Evolutionary conservation across 805 yeast species (phyloP), one percentile per base, ranked within the genome.

Genomic region (Nakazawaea peltata): DNA sequence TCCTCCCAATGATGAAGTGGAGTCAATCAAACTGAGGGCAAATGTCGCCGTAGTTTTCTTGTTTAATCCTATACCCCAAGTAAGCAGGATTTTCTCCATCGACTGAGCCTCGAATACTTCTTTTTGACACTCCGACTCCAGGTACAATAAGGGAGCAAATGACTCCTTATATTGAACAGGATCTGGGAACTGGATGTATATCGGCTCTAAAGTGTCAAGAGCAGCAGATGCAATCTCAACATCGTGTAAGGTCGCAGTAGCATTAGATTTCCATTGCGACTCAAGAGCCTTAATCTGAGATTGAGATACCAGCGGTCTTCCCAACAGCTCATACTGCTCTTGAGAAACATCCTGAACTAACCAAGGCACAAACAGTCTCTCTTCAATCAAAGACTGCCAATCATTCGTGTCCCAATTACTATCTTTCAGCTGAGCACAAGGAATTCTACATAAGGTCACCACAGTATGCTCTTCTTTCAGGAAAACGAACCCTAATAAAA

Each of bases 381-480:
- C 23, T 44, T 81, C 90, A 38, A 88, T 83, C 37, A 88, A 61
- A 0, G 95, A 71, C 49, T 81, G 85, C 97, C 97, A 88, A 41
- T 82, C 81, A 28, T 67, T 71, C 0, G 88, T 78, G 48, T 86
- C 95, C 97, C 96, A 88, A 48, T 79, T 77, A 19, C 70, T 59
- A 54, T 81, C 85, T 44, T 81, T 77, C 7, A 67, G 56, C 50
- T 78, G 87, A 1, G 94, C 79, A 56, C 97, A 88, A 1, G 96
- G 96, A 36, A 84, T 63, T 37, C 97, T 74, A 57, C 97, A 88
- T 32, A 88, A 57, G 28, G 87, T 69, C 4, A 88, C 95, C 40
- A 88, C 88, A 26, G 86, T 87, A 4, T 87, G 77, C 45, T 85
- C 94, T 40, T 78, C 72, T 50, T 83, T 84, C 4, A 96, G 95